These are phyloP conservation scores for Millerago galiae DNA, from an alignment of 805 yeast genomes.

Conservation along the genomic window DNA sequence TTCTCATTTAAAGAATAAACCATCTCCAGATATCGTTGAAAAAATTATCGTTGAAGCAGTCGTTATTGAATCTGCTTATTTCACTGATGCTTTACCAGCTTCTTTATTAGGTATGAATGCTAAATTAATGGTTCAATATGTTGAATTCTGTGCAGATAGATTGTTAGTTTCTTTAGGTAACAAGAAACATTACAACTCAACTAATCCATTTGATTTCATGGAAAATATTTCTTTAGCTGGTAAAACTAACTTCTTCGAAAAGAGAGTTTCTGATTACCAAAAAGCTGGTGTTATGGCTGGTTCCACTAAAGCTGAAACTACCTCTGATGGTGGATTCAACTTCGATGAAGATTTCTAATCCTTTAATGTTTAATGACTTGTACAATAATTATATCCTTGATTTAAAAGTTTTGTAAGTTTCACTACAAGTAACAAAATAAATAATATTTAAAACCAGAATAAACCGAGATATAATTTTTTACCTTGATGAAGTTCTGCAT, in stretches of 20 bases:
- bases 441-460: too few species aligned
- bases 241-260: slow-evolving; percentile 97
- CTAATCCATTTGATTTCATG: slow-evolving; percentile 98
- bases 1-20: slow-evolving; percentile 88
- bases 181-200: slow-evolving; percentile 77
- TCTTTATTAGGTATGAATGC: slow-evolving; percentile 93
- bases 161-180: slow-evolving; percentile 86
- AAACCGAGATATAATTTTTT: too few species aligned
- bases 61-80: slow-evolving; percentile 85
- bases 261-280: slow-evolving; percentile 97
- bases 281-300: slow-evolving; percentile 98
- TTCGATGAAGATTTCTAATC: slow-evolving; percentile 90
- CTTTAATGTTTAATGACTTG: slow-evolving; percentile 3
- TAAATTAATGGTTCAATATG: slow-evolving; percentile 93
- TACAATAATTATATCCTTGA: background rate
- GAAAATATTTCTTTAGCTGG: slow-evolving; percentile 98
- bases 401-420: too few species aligned
- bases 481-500: too few species aligned
- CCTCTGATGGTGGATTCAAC: slow-evolving; percentile 50
- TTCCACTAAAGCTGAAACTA: slow-evolving; percentile 36
- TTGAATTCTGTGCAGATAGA: slow-evolving; percentile 96
- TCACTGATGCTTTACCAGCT: slow-evolving; percentile 92
- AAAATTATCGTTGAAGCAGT: slow-evolving; percentile 94
- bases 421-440: too few species aligned
- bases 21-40: slow-evolving; percentile 70